Evolutionary conservation across 139 green algal genomes (phyloP).

Genomic region (Zygnema circumcarinatum): DNA sequence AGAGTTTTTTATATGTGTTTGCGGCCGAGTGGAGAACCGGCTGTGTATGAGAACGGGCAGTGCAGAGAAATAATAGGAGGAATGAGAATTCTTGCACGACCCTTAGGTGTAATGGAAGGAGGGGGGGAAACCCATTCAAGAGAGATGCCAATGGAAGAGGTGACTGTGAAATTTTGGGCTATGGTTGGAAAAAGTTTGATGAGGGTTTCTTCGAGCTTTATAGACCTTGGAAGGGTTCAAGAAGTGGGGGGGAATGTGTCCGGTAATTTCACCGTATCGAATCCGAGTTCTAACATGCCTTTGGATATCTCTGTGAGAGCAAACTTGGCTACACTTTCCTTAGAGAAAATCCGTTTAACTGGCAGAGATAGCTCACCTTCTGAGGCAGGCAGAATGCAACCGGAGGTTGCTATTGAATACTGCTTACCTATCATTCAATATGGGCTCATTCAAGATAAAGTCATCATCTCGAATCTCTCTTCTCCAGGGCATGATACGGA

Average conservation of each 20-base stretch:
- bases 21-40: background rate
- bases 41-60: conserved; percentile 9
- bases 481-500: background rate
- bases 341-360: background rate
- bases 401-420: background rate
- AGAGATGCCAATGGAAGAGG: background rate
- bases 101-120: background rate
- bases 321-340: conserved; percentile 4
- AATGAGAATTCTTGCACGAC: background rate
- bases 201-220: background rate
- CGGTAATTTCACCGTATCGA: conserved; percentile 15
- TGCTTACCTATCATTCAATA: background rate
- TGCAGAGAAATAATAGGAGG: conserved; percentile 12
- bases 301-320: background rate
- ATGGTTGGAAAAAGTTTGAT: conserved; percentile 17
- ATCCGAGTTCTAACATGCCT: conserved; percentile 12
- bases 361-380: background rate
- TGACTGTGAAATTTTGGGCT: conserved; percentile 17
- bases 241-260: background rate
- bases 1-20: background rate
- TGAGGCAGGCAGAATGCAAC: background rate
- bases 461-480: background rate
- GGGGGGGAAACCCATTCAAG: background rate
- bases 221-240: background rate
- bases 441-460: conserved; percentile 4